These are phyloP conservation scores for Colletotrichum trifolii DNA, from an alignment of 2,329 filamentous ascomycete genomes.

Conservation along the genomic window DNA sequence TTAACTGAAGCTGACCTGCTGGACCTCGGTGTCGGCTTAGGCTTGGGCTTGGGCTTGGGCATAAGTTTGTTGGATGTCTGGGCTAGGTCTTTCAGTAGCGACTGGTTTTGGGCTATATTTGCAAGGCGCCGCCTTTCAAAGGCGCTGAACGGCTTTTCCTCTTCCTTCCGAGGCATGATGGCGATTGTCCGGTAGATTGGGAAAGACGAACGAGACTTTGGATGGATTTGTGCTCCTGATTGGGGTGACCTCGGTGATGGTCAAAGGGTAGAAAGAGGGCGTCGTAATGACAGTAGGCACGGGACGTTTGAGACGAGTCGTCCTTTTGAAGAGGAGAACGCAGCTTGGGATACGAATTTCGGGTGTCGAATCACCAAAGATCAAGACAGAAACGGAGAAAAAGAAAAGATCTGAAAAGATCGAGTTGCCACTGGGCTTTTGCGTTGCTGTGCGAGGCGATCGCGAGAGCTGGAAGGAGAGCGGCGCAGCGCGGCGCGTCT, in stretches of 20 bases:
- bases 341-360: no score
- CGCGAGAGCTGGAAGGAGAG: neutral
- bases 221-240: no score
- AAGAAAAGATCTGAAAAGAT: neutral
- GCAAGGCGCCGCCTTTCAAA: constrained; percentile 88
- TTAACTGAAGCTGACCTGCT: constrained; percentile 52
- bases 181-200: constrained; percentile 34
- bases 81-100: constrained; percentile 80
- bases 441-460: neutral
- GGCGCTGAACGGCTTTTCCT: constrained; percentile 72
- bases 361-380: no score
- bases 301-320: neutral
- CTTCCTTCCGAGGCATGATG: constrained; percentile 55
- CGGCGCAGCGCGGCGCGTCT: constrained; percentile 1
- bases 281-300: no score
- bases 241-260: no score
- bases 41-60: constrained; percentile 64
- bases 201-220: neutral
- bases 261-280: no score
- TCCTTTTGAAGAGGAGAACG: no score
- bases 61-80: constrained; percentile 76
- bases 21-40: constrained; percentile 46
- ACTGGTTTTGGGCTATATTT: constrained; percentile 89
- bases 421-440: neutral
- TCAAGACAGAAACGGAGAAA: no score